Conservation (phyloP, 805 yeast genomes). For the Saturnispora sekii region DNA sequence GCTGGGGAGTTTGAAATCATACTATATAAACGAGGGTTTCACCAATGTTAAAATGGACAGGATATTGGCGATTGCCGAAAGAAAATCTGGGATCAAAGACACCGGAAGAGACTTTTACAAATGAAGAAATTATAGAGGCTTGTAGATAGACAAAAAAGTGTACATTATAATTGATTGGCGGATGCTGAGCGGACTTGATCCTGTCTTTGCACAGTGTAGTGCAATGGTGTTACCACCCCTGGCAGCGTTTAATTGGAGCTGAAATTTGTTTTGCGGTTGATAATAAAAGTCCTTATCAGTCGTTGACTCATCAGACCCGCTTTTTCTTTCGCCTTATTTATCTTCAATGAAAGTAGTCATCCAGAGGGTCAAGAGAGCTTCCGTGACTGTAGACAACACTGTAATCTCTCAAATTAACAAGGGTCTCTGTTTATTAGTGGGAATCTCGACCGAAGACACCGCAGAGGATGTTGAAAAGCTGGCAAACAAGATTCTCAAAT, state of each 20-base stretch:
- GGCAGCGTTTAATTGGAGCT: too few relatives aligned
- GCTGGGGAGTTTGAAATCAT: constrained; percentile 29
- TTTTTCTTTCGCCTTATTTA: background rate
- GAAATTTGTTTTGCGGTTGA: too few relatives aligned
- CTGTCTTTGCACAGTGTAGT: too few relatives aligned
- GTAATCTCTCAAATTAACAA: constrained; percentile 65
- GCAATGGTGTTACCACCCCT: too few relatives aligned
- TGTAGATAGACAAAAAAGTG: background rate
- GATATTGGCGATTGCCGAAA: constrained; percentile 74
- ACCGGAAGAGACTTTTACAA: constrained; percentile 46
- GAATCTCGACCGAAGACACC: constrained; percentile 73
- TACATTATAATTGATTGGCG: too few relatives aligned
- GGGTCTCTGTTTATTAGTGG: constrained; percentile 78
- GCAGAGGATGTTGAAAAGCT: constrained; percentile 60
- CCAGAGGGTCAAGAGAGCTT: constrained; percentile 81
- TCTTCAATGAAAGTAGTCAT: constrained; percentile 72
- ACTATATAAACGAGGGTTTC: constrained; percentile 58
- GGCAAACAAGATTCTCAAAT: constrained; percentile 52
- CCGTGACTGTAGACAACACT: constrained; percentile 70
- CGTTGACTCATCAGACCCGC: too few relatives aligned
- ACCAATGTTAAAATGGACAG: constrained; percentile 83
- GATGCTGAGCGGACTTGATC: too few relatives aligned
- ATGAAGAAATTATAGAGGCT: background rate
- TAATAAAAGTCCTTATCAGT: too few relatives aligned
- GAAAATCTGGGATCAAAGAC: constrained; percentile 48